phyloP scores from a whole-genome alignment of 768 basidiomycete genomes.

The Psilocybe cubensis region DNA sequence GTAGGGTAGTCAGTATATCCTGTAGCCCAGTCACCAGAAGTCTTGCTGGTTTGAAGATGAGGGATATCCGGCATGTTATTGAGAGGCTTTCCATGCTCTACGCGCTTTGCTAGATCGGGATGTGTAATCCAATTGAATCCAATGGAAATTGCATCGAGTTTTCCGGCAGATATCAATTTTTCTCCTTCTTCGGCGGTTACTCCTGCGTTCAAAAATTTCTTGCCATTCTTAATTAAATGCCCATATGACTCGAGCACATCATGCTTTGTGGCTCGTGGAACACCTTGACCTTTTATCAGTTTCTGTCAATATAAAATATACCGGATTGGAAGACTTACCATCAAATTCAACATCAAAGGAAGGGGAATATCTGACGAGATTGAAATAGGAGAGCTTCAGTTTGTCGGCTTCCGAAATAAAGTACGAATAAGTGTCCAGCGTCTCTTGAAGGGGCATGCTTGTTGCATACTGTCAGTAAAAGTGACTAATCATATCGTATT shows the following conservation, averaged over 20 bases:
- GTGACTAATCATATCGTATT: constrained; percentile 29
- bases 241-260: constrained; percentile 45
- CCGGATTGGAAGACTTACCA: constrained; percentile 32
- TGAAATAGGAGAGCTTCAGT: constrained; percentile 37
- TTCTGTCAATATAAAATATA: constrained; percentile 37
- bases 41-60: constrained; percentile 28
- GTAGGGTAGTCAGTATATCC: constrained; percentile 41
- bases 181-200: constrained; percentile 42
- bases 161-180: constrained; percentile 33
- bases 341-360: constrained; percentile 29
- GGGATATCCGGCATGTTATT: not conserved
- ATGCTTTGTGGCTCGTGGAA: constrained; percentile 37
- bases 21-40: constrained; percentile 11
- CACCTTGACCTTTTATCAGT: constrained; percentile 34
- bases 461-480: not conserved
- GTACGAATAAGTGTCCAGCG: constrained; percentile 44
- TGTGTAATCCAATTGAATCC: constrained; percentile 43
- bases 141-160: constrained; percentile 41
- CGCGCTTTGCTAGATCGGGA: constrained; percentile 37
- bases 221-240: constrained; percentile 37
- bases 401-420: constrained; percentile 46
- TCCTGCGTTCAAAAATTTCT: constrained; percentile 39
- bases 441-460: constrained; percentile 49
- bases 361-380: constrained; percentile 30
- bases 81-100: not conserved